A percentile compares a stretch with the other conserved stretches of the same genome.
Conservation (phyloP, 805 yeast species). For the Cyberlindnera saturnus region DNA sequence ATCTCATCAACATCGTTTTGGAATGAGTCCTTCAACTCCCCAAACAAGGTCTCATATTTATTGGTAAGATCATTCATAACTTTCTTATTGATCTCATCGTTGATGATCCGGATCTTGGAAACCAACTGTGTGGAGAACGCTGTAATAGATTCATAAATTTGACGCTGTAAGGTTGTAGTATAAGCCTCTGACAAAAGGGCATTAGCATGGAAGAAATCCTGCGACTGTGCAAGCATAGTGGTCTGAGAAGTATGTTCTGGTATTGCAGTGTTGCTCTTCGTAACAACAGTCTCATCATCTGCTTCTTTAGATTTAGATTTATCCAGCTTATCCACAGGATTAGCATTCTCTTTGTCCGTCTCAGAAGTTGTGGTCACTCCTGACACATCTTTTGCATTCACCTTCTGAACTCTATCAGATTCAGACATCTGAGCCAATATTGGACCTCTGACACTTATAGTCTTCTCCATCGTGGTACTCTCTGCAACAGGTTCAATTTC, state of each 20-base stretch:
- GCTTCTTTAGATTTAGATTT: too few relatives aligned
- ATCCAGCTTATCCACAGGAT: too few relatives aligned
- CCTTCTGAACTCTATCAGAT: background rate
- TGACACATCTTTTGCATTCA: background rate
- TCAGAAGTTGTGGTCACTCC: too few relatives aligned
- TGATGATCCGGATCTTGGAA: constrained; percentile 29
- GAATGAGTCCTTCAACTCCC: constrained; percentile 28
- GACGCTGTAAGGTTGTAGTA: constrained; percentile 31
- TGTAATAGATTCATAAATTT: constrained; percentile 29
- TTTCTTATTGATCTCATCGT: constrained; percentile 30
- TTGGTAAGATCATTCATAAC: constrained; percentile 28
- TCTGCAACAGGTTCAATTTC: constrained; percentile 1
- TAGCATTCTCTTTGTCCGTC: too few relatives aligned
- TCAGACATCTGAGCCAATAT: background rate
- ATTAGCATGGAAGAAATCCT: constrained; percentile 5
- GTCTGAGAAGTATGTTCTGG: background rate
- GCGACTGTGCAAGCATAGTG: background rate
- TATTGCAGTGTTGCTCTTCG: too few relatives aligned
- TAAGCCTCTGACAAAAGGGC: constrained; percentile 23
- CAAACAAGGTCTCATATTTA: constrained; percentile 29
- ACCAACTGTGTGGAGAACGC: constrained; percentile 30
- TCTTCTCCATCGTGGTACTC: constrained; percentile 1
- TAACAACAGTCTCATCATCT: too few relatives aligned
- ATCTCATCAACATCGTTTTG: constrained; percentile 33
- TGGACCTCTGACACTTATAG: background rate